Percentiles rank a stretch among this genome's conserved stretches.
These are phyloP conservation scores for Arachis monticola DNA, from an alignment of 331 rosid genomes.

Conservation along the genomic window DNA sequence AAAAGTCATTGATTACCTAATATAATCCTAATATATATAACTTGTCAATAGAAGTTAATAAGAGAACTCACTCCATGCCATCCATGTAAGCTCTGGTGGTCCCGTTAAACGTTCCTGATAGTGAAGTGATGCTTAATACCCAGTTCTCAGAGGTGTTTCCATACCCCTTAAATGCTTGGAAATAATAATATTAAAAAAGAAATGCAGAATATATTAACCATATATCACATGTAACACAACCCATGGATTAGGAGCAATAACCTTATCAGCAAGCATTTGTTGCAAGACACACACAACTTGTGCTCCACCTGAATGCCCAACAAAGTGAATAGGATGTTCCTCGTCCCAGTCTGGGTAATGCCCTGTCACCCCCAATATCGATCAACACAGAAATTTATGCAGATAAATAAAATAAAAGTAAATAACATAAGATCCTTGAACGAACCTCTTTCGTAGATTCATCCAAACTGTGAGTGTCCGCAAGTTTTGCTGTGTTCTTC, in stretches of 20 bases:
- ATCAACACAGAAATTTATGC: not conserved
- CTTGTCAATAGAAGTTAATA: too few relatives aligned
- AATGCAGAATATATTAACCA: too few relatives aligned
- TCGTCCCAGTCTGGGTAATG: constrained; percentile 97
- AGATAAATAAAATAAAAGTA: constrained; percentile 44
- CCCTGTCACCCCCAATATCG: constrained; percentile 56
- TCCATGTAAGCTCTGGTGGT: constrained; percentile 78
- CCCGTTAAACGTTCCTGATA: constrained; percentile 83
- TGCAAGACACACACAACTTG: constrained; percentile 94
- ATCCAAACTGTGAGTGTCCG: constrained; percentile 74
- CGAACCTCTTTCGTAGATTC: constrained; percentile 64
- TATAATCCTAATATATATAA: too few relatives aligned
- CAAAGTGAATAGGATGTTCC: constrained; percentile 93
- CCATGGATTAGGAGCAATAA: constrained; percentile 35
- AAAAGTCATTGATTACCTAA: too few relatives aligned
- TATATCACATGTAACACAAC: too few relatives aligned
- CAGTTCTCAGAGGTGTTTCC: constrained; percentile 69
- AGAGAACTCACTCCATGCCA: constrained; percentile 74
- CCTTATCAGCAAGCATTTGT: constrained; percentile 99
- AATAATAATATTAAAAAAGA: not conserved
- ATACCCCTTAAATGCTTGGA: constrained; percentile 65
- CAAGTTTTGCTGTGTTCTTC: constrained; percentile 79
- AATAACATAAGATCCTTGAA: not conserved
- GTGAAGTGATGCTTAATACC: constrained; percentile 70
- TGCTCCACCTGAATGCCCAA: constrained; percentile 95